A percentile compares a stretch with the other conserved stretches of the same genome.
phyloP scores from a whole-genome alignment of 495 filamentous ascomycete genomes.

The Saxispiralis lemnorum region DNA sequence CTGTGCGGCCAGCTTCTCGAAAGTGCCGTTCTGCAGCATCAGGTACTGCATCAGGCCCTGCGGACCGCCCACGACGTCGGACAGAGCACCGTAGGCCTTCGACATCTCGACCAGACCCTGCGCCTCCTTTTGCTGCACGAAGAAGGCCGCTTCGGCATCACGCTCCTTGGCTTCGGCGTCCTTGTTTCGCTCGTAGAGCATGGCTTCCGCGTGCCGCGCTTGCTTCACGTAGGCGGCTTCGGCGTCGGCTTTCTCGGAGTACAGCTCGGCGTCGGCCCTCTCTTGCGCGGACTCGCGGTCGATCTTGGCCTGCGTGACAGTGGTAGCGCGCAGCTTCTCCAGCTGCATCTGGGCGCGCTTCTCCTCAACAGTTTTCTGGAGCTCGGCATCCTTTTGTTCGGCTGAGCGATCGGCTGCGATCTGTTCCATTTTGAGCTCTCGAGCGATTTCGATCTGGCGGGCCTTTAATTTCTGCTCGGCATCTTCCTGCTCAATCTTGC shows the following conservation, averaged over 20 bases:
- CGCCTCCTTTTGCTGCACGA: conserved; percentile 46
- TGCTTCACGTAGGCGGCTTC: conserved; percentile 17
- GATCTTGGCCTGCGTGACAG: conserved; percentile 64
- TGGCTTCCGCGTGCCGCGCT: conserved; percentile 20
- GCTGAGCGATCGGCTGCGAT: conserved; percentile 52
- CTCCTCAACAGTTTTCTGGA: conserved; percentile 54
- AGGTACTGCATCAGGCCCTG: conserved; percentile 52
- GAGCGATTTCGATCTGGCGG: conserved; percentile 49
- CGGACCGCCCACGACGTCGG: conserved; percentile 56
- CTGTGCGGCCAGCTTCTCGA: conserved; percentile 45
- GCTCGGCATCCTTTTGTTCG: conserved; percentile 55
- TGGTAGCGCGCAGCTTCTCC: conserved; percentile 54
- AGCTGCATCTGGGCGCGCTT: conserved; percentile 63
- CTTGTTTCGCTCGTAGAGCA: conserved; percentile 29
- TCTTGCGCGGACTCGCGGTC: conserved; percentile 53
- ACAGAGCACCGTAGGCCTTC: conserved; percentile 51
- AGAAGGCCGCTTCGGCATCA: conserved; percentile 24
- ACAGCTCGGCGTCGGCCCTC: conserved; percentile 49
- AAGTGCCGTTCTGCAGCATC: conserved; percentile 56
- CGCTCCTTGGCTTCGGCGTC: conserved; percentile 13
- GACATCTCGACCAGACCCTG: conserved; percentile 59
- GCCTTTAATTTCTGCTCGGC: conserved; percentile 58
- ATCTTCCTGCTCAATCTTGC: conserved; percentile 58
- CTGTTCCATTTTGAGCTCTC: conserved; percentile 52
- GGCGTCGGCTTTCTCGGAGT: conserved; percentile 24